Percentiles rank a stretch among this genome's conserved stretches.
Conservation (phyloP, 352 stramenopile species). For the Pythium rhizo-oryzae region DNA sequence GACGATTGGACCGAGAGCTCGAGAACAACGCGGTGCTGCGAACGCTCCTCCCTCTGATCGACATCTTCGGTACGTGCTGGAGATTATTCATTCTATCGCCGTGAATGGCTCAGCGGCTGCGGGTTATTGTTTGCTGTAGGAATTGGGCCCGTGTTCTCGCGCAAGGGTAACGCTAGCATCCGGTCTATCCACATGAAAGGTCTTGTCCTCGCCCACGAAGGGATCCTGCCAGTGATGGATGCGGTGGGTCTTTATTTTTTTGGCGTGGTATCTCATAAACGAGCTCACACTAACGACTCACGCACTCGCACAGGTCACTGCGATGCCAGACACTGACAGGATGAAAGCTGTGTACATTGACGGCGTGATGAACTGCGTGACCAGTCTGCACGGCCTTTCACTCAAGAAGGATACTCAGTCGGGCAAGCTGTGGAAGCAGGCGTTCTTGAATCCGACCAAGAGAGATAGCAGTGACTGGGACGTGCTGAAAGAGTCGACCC, state of each 20-base stretch:
- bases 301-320: constrained; percentile 17
- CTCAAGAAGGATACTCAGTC: constrained; percentile 58
- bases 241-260: constrained; percentile 36
- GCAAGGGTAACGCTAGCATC: constrained; percentile 46
- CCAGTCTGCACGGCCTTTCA: constrained; percentile 44
- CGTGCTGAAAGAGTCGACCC: constrained; percentile 35
- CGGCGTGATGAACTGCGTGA: constrained; percentile 54
- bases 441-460: constrained; percentile 24
- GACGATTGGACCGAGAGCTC: constrained; percentile 23
- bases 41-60: constrained; percentile 21
- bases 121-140: constrained; percentile 25
- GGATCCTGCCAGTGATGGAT: constrained; percentile 50
- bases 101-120: neutral
- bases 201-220: constrained; percentile 52
- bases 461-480: neutral
- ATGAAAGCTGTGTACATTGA: constrained; percentile 53
- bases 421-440: constrained; percentile 47
- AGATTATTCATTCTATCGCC: no score
- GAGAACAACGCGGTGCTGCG: constrained; percentile 20
- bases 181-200: constrained; percentile 50
- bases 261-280: no score
- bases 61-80: constrained; percentile 17
- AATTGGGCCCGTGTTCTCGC: constrained; percentile 51
- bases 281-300: neutral
- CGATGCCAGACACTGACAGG: constrained; percentile 36